Evolutionary conservation across 306 rosid species (phyloP), one percentile per base, ranked within the genome.

Genomic region (Prunus fruticosa): DNA sequence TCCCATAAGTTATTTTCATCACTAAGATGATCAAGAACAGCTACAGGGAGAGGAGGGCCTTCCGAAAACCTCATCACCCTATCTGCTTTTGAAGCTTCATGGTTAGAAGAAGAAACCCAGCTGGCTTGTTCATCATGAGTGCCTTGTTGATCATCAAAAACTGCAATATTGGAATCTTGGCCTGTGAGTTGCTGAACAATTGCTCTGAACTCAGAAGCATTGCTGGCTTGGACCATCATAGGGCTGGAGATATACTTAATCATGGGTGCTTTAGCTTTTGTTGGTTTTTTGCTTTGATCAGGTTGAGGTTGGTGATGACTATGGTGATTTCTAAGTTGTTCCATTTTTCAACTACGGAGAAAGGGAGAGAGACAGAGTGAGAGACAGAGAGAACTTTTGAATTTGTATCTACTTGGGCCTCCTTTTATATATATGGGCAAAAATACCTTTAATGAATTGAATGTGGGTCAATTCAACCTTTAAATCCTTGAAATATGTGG

Each of bases 101-200:
- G 54, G 52, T 58, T 41, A 5, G 56, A 58, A 72, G 76, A 73
- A 72, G 41, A 14, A 62, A 57, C 67, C 76, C 76, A 58, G 41
- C 67, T 58, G 8, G 4, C 71, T n/a, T 73, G 74, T 18, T 72
- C 67, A 43, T 27, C 58, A 16, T 23, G 5, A 19, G 45, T 8
- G 2, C 22, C 2, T 22, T 15, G 20, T 13, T 15, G 64, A 6
- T 34, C 52, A 34, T 76, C 73, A 6, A 16, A 4, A 10, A 61
- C 41, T 20, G 30, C 18, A 18, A n/a, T 22, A 64, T 38, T 23
- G 6, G 89, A 79, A 64, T 84, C 12, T 51, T 79, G 77, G 68
- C 89, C 89, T 0, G 89, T 86, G 78, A 86, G 83, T 72, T 81
- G 71, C 62, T 83, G 89, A 68, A 86, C 89, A n/a, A 86, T 86